Conservation (phyloP, 345 rosid genomes). For the Murraya paniculata region DNA sequence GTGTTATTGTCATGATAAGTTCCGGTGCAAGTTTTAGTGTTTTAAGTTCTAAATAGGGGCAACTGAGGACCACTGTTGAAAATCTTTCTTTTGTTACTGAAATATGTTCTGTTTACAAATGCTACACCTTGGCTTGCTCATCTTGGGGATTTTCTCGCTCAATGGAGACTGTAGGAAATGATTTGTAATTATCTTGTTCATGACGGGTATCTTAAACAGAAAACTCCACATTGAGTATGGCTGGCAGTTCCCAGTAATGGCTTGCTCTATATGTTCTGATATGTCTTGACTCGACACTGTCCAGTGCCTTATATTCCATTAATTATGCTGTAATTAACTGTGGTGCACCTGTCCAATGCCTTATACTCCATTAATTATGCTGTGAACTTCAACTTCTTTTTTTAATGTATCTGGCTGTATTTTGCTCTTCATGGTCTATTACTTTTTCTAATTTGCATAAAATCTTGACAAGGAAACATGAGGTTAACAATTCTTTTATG, state of each 20-base stretch:
- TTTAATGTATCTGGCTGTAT: neutral
- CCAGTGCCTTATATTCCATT: neutral
- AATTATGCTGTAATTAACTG: neutral
- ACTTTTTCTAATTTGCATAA: neutral
- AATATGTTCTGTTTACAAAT: no score
- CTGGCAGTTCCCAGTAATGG: neutral
- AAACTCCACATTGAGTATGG: neutral
- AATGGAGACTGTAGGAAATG: neutral
- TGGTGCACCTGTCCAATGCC: neutral
- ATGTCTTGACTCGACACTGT: neutral
- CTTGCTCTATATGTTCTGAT: neutral
- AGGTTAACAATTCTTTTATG: neutral
- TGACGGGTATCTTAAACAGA: neutral
- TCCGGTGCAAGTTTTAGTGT: no score
- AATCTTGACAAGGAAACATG: neutral
- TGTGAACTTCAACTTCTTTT: neutral
- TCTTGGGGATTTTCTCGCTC: neutral
- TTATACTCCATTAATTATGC: neutral
- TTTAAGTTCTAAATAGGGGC: neutral
- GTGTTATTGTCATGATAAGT: neutral
- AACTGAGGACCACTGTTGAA: neutral
- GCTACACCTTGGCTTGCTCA: neutral
- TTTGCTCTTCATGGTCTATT: neutral
- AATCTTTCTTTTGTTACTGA: neutral
- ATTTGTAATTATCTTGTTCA: neutral